Evolutionary conservation across 179 eudicot genomes (phyloP), one percentile per base, ranked within the genome.

Genomic region (Amaranthus tricolor): DNA sequence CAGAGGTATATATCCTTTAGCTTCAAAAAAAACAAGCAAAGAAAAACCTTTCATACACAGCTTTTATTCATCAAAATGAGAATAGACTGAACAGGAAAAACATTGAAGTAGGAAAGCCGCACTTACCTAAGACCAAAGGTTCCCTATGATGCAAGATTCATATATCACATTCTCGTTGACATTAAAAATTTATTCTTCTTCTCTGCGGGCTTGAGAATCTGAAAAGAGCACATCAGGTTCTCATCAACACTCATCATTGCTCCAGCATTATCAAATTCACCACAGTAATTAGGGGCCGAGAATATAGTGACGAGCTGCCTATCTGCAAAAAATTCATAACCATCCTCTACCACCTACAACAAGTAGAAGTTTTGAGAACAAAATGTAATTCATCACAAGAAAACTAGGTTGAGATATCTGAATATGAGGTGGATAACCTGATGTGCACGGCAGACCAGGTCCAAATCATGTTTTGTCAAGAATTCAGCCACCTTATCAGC

Each of bases 221-320:
- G 97, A 78, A 94, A 93, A 45, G 98, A 93, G 80, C 98, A 93
- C 91, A 86, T 83, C 76, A 93, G 82, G 56, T 89, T 85, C 77
- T 87, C 93, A 80, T 93, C 94, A 48, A 91, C 97, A 72, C 91
- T 93, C 98, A 93, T 93, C 90, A 93, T 86, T 24, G 98, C 98
- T 75, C 98, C 98, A 59, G 98, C 95, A 80, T 93, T 91, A 78
- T 93, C 98, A 77, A 90, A 93, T 81, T 93, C 98, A 74, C 98
- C 98, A 68, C 96, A 93, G 76, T 93, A 93, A 62, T 93, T 93
- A 17, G 98, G 96, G 68, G 98, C 98, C n/a, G 98, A 91, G 77
- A 93, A 93, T 80, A 93, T 85, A 17, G 98, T 94, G 60, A 94
- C 97, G 74, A 94, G 92, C 80, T 94, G 96, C 79, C 98, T 90